Base-by-base conservation (phyloP, 768 basidiomycete species). In the Crucibulum laeve region DNA sequence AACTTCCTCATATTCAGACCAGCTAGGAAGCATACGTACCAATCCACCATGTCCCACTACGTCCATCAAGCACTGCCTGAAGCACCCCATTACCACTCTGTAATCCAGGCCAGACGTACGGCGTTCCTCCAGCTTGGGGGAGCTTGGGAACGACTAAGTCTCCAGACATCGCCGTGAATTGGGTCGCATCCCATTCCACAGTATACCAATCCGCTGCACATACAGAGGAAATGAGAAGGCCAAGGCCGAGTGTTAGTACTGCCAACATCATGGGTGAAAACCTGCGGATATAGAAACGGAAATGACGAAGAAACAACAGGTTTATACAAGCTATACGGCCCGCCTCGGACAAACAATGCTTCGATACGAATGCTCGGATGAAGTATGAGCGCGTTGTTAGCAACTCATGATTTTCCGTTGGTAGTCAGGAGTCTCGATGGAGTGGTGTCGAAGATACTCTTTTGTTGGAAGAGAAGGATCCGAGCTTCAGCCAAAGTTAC, bases 41-140 rank as follows among this genome's bases (percentile, higher is more conserved):
- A 25, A 59, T 59, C 57, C 57, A 59, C 57, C 57, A 59, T 22
- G 47, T 48, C n/a, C 57, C 57, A 36, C 57, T 59, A 24, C 53
- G 42, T 15, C 57, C 57, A 45, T 59, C 57, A 5, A 59, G 53
- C 21, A 59, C 57, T 23, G 57, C 57, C 25, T 59, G 57, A 4
- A 59, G 46, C 18, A 59, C 57, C 5, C 57, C 57, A 41, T 59
- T 52, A 7, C 45, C 48, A 25, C 57, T 59, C 39, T 59, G 57
- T 21, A 59, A 50, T 22, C 57, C 57, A 21, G 57, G 57, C 57
- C 57, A 59, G 11, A 59, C 55, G 26, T 59, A 59, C 10, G 57
- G 57, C 4, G 57, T 58, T 3, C 56, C 56, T 17, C 57, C 57
- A 23, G 57, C 33, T 22, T 50, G 43, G 25, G 57, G 57, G 13